Base-by-base conservation (phyloP, 1,284 basidiomycete genomes). In the Ustilago hordei region DNA sequence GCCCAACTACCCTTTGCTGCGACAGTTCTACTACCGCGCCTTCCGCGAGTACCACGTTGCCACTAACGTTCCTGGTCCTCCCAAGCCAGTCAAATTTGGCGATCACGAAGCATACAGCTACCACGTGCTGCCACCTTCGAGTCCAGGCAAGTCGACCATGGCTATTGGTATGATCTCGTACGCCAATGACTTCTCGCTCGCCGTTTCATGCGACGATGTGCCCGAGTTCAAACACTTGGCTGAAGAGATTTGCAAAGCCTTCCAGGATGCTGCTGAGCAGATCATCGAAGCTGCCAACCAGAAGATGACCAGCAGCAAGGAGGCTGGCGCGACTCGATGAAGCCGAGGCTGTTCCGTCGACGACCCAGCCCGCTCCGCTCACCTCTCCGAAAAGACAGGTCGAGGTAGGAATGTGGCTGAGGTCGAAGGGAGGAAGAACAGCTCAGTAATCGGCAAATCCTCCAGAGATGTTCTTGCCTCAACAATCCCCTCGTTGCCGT, bases 161-260 rank as follows among this genome's bases (percentile, higher is more conserved):
- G 80, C 83, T 4, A 84, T 84, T 57, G 84, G 84, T 50, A 84
- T 84, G 82, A 85, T 85, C 64, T 81, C 78, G 62, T 85, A 85
- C 55, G 84, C 81, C 43, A 65, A 76, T 48, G 72, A 80, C 64
- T 85, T 85, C 48, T 82, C 80, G 34, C 73, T 85, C n/a, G 83
- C 82, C 5, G 82, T 85, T 4, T 81, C 79, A 52, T 84, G 83
- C 77, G 84, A 85, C 63, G 83, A 83, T n/a, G 82, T 82, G 57
- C 78, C 75, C 55, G 82, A 84, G 71, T 82, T 85, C 48, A 36
- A 65, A 38, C 60, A 75, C 8, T 64, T 85, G 8, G 80, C 84
- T 12, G 56, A 76, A 43, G 77, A 78, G 60, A 81, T 85, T 38
- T 85, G 83, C 64, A 58, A 69, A 8, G 78, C 83, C 4, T 85